Base-by-base conservation (phyloP, 2,329 filamentous ascomycete genomes). In the Pestalotiopsis sp. region DNA sequence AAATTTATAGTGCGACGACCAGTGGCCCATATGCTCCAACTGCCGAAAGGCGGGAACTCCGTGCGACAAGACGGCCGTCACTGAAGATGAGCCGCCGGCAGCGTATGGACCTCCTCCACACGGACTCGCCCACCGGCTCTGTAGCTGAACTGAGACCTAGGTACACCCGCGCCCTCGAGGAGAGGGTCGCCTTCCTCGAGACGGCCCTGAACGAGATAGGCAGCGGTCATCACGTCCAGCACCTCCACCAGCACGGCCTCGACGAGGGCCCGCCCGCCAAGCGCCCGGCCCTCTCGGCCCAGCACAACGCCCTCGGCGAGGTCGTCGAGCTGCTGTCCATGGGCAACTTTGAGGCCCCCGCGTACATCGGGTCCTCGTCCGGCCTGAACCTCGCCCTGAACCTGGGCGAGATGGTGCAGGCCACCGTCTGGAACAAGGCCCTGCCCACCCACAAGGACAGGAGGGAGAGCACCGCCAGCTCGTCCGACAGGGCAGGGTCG, bases 401-500 rank as follows among this genome's bases (percentile, higher is more conserved):
- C 70, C 77, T 87, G 7, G 83, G 84, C 25, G 83, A 85, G 64
- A 86, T 87, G 83, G 84, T 86, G 9, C 84, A 86, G 71, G 83
- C 84, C 0, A 86, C 84, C 20, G 84, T 86, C 1, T 86, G 84
- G 85, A 85, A 85, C 63, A 86, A 86, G 70, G 82, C 84, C 1
- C 75, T 86, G n/a, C 75, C 73, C 27, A 70, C 66, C 56, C 62
- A 67, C 4, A 60, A 61, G 23, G 67, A 69, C 14, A 36, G 31
- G 25, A 67, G 66, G 31, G 66, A 63, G 39, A 70, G 67, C 13
- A 36, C 61, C 6, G 57, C 25, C 56, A 68, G n/a, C 64, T 49
- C 27, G 58, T 49, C 11, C 66, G 64, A 20, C 62, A 74, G 12
- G 76, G 75, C 17, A 70, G 78, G 39, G 76, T 78, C 45, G 80